Base-by-base conservation (phyloP, 106 monocot species). In the Dioscorea alata region DNA sequence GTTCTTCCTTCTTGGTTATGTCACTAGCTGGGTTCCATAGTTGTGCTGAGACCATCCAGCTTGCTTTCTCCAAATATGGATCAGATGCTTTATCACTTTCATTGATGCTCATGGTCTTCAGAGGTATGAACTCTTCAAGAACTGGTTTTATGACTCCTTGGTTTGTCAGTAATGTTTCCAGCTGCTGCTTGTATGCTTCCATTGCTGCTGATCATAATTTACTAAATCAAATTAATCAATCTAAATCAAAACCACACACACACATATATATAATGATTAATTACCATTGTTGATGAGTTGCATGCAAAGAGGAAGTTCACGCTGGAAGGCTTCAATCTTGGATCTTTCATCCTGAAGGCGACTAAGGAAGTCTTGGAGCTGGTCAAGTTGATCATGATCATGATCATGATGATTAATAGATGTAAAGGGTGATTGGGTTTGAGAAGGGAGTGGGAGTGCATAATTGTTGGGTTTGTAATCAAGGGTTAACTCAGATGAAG, bases 281-380 rank as follows among this genome's bases (percentile, higher is more conserved):
- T 8, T 54, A 94, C 93, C 89, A 57, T 89, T 86, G 72, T 87
- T 90, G 82, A 94, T 90, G 63, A 94, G 86, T 53, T 94, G 90
- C 94, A 94, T 85, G 85, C 90, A 94, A 4, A 94, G 84, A 66
- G 94, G 94, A 1, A 94, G 89, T 76, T 94, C 94, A 12, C 94
- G 87, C 73, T 94, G 87, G 76, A 94, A 94, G 4, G 87, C 94
- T 23, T 94, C 89, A 57, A 94, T 94, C 84, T 94, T 94, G 60
- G 69, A 82, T 48, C 87, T 63, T 57, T 94, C 94, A 48, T 94
- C 90, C 56, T 90, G 90, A 6, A 94, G 87, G 7, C 87, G 85
- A 20, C 78, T 28, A 33, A 94, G 84, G 71, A 94, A 90, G 9
- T 90, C 90, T 17, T 85, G 78, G 15, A 94, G 65, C 69, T 87